phyloP scores from a whole-genome alignment of 2,329 filamentous ascomycete genomes.

The Ophiobolus disseminans region DNA sequence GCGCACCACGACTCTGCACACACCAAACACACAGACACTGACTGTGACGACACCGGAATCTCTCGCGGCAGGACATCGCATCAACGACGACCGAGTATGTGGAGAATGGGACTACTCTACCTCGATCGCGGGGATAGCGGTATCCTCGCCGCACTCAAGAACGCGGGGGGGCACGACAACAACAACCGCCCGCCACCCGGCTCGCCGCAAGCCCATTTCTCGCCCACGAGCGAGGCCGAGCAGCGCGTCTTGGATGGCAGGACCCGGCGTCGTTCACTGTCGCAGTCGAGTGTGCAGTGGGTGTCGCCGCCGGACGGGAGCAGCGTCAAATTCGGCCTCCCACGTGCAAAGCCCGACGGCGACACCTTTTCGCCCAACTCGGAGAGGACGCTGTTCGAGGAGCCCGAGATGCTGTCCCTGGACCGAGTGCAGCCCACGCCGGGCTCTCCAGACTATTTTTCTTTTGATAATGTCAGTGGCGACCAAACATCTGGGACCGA shows the following conservation, averaged over 20 bases:
- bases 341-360: slow-evolving; percentile 17
- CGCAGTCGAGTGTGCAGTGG: slow-evolving; percentile 11
- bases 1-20: slow-evolving; percentile 6
- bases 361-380: slow-evolving; percentile 22
- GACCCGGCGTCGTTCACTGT: slow-evolving; percentile 4
- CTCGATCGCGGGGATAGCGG: slow-evolving; percentile 31
- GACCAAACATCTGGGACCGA: slow-evolving; percentile 16
- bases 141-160: slow-evolving; percentile 27
- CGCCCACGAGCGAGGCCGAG: slow-evolving; percentile 20
- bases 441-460: slow-evolving; percentile 17
- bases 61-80: slow-evolving; percentile 12
- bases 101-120: slow-evolving; percentile 30
- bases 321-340: slow-evolving; percentile 24
- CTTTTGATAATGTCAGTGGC: slow-evolving; percentile 10
- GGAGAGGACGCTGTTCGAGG: slow-evolving; percentile 28
- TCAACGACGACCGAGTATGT: slow-evolving; percentile 28
- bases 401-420: slow-evolving; percentile 24
- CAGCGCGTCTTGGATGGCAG: slow-evolving; percentile 5
- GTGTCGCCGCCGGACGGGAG: slow-evolving; percentile 9
- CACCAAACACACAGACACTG: slow-evolving; percentile 8
- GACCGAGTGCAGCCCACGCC: slow-evolving; percentile 22
- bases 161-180: slow-evolving; percentile 29
- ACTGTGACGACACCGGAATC: slow-evolving; percentile 19
- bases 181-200: slow-evolving; percentile 19
- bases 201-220: slow-evolving; percentile 23